These are phyloP conservation scores for Calonectria honghensis DNA, from an alignment of 2,329 filamentous ascomycete species.

Conservation along the genomic window DNA sequence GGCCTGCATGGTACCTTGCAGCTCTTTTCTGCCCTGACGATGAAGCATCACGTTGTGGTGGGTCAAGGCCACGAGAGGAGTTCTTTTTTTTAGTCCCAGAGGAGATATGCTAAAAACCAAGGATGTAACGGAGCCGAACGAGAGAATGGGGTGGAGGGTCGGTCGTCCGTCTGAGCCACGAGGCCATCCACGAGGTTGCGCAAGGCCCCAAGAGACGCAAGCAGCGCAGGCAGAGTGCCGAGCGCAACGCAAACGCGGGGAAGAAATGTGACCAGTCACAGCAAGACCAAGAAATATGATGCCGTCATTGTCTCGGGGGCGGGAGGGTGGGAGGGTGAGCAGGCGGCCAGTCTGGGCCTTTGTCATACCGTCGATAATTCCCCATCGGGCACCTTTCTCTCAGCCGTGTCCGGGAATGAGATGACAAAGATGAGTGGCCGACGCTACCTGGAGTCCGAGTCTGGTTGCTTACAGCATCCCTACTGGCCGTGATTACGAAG, in stretches of 20 bases:
- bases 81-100: neutral
- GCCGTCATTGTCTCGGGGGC: constrained; percentile 37
- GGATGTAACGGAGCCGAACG: constrained; percentile 24
- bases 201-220: neutral
- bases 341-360: constrained; percentile 15
- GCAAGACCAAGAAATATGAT: constrained; percentile 38
- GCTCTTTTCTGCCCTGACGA: constrained; percentile 43
- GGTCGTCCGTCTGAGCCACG: constrained; percentile 51
- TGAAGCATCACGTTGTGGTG: constrained; percentile 47
- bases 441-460: neutral
- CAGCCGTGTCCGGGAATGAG: constrained; percentile 29
- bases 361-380: constrained; percentile 12
- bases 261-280: constrained; percentile 45
- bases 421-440: constrained; percentile 13
- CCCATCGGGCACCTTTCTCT: constrained; percentile 26
- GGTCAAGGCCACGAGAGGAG: constrained; percentile 44
- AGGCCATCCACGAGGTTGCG: constrained; percentile 40
- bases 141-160: constrained; percentile 36
- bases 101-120: neutral
- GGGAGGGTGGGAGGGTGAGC: too few species aligned
- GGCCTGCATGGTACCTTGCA: constrained; percentile 56
- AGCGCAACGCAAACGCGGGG: constrained; percentile 33
- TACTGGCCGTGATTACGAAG: constrained; percentile 23
- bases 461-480: constrained; percentile 12
- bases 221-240: neutral